A percentile compares a stretch with the other conserved stretches of the same genome.
Conservation (phyloP, 257 asterid genomes). For the Ophiorrhiza pumila region DNA sequence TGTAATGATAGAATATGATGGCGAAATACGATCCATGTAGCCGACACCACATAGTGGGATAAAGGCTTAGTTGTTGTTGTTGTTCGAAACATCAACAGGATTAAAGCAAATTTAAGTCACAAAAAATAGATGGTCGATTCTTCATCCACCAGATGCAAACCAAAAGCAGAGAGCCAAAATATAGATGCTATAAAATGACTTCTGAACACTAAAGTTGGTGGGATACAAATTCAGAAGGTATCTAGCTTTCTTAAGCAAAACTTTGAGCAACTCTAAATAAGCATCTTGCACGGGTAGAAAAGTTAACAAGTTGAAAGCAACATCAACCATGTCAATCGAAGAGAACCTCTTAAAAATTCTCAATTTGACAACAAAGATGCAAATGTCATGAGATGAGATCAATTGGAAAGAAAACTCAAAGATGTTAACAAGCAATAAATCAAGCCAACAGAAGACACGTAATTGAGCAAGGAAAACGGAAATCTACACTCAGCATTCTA, state of each 20-base stretch:
- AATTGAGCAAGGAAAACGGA: neutral
- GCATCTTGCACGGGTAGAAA: neutral
- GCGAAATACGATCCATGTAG: too few species aligned
- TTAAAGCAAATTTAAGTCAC: slow-evolving; percentile 1
- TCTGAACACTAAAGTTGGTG: neutral
- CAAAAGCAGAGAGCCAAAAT: neutral
- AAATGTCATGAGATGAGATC: neutral
- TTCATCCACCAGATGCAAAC: neutral
- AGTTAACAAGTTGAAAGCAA: too few species aligned
- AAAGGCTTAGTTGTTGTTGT: too few species aligned
- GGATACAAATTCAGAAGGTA: neutral
- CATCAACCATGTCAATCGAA: too few species aligned
- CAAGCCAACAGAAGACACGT: neutral
- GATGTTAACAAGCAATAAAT: neutral
- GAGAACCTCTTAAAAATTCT: too few species aligned
- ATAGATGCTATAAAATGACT: neutral
- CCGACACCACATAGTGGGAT: too few species aligned
- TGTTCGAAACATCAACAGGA: slow-evolving; percentile 21
- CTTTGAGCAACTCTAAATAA: neutral
- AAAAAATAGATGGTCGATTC: neutral
- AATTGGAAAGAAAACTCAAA: neutral
- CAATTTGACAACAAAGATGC: too few species aligned
- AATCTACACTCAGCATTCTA: neutral
- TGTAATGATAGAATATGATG: too few species aligned
- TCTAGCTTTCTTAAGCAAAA: neutral